phyloP scores from a whole-genome alignment of 2,329 filamentous ascomycete species.

The Dothideomycetes sp. region DNA sequence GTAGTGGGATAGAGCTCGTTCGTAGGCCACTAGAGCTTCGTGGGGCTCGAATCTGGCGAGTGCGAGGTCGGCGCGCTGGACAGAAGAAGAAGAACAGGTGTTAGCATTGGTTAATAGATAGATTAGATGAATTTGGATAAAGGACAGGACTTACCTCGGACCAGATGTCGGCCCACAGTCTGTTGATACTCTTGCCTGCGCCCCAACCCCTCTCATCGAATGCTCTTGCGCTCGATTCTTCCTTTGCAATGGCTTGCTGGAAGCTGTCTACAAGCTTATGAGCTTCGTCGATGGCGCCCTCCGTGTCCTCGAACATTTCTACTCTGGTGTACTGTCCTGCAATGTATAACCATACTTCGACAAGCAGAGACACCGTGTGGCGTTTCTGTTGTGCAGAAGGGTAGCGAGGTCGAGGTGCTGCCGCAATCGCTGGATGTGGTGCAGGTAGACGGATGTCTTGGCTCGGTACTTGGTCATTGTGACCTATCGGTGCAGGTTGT shows the following conservation, averaged over 20 bases:
- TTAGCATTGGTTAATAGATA: neutral
- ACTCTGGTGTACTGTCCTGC: conserved; percentile 80
- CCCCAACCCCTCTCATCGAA: conserved; percentile 65
- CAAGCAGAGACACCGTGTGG: conserved; percentile 50
- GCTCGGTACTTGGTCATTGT: conserved; percentile 32
- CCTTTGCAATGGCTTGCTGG: conserved; percentile 56
- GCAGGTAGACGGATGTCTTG: conserved; percentile 37
- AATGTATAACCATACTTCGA: conserved; percentile 84
- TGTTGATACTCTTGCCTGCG: conserved; percentile 69
- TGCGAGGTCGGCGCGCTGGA: conserved; percentile 58
- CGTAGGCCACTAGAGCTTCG: conserved; percentile 66
- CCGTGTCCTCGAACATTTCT: conserved; percentile 67
- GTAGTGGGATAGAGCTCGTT: conserved; percentile 69
- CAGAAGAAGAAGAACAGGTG: neutral
- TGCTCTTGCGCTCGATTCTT: conserved; percentile 53
- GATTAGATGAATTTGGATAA: neutral
- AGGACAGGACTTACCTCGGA: conserved; percentile 55
- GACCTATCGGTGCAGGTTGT: conserved; percentile 30
- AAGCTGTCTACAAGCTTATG: conserved; percentile 63
- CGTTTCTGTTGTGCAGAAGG: conserved; percentile 43
- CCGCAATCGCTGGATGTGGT: conserved; percentile 27
- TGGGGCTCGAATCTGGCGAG: conserved; percentile 54
- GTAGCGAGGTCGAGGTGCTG: conserved; percentile 39
- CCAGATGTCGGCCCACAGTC: conserved; percentile 75
- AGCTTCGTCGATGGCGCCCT: conserved; percentile 73